Base-by-base conservation (phyloP, 148 eudicot species). In the Mesembryanthemum crystallinum region DNA sequence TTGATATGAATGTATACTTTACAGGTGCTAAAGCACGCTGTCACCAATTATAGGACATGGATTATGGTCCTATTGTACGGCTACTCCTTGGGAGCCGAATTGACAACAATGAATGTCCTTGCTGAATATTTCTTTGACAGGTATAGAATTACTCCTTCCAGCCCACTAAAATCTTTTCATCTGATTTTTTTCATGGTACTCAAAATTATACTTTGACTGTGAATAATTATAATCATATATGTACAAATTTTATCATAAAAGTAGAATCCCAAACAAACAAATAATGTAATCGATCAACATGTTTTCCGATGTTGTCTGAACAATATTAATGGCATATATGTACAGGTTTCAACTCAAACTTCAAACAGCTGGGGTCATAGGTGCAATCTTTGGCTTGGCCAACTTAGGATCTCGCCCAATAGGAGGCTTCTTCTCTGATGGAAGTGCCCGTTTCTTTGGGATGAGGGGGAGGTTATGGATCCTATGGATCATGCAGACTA, bases 391-490 rank as follows among this genome's bases (percentile, higher is more conserved):
- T 35, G 89, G 89, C 28, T 78, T 86, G 86, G 85, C 86, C 7
- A 86, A 86, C 85, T 33, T 86, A 27, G 35, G 74, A 27, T 78
- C 89, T 20, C 81, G 86, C 0, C 89, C 89, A 8, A 35, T 77
- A 10, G 89, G 89, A 30, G 89, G 89, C 1, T 55, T 76, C 12
- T 58, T 79, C 28, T 86, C 89, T 15, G 89, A 86, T 35, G 29
- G 74, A 30, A 77, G 80, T 6, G 85, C 89, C 1, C 81, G 82
- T 20, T 33, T 59, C 43, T 86, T 81, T 39, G 89, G 89, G 33
- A 86, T 86, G 89, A 69, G 89, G 54, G 89, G 86, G 3, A 65
- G 89, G 57, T 71, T 86, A 29, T 86, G 89, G 89, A 79, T 73
- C 29, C 75, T 86, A 17, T 86, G 86, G 86, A 35, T 35, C 39